These are phyloP conservation scores for Aspergillus pseudoglaucus DNA, from an alignment of 2,329 filamentous ascomycete species.

Conservation along the genomic window DNA sequence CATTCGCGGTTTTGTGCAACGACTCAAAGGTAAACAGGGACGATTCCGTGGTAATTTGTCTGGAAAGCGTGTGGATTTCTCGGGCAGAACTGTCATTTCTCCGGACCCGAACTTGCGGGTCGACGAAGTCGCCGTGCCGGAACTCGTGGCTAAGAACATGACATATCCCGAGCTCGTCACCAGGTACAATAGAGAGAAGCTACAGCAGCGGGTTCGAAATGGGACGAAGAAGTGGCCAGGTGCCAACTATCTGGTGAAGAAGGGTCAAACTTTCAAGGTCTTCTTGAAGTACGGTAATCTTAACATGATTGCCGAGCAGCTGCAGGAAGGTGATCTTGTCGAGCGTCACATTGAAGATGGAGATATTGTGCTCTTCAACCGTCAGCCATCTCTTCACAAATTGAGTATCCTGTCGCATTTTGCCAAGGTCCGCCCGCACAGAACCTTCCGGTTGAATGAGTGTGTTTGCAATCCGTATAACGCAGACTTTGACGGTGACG, in stretches of 20 bases:
- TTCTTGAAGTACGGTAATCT: slow-evolving; percentile 70
- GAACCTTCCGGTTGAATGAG: slow-evolving; percentile 94
- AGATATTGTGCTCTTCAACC: slow-evolving; percentile 95
- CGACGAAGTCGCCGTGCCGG: slow-evolving; percentile 86
- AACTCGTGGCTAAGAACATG: slow-evolving; percentile 88
- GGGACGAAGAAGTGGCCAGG: slow-evolving; percentile 78
- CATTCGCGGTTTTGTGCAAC: slow-evolving; percentile 88
- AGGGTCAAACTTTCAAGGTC: slow-evolving; percentile 63
- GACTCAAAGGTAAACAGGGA: slow-evolving; percentile 93
- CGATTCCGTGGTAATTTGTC: slow-evolving; percentile 95
- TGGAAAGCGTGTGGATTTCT: slow-evolving; percentile 98
- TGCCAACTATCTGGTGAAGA: slow-evolving; percentile 73
- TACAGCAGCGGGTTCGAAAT: slow-evolving; percentile 66
- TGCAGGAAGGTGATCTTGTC: slow-evolving; percentile 79
- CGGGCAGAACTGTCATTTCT: slow-evolving; percentile 92
- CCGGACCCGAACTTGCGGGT: slow-evolving; percentile 92
- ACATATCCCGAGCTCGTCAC: slow-evolving; percentile 91
- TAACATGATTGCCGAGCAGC: slow-evolving; percentile 62
- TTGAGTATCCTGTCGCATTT: slow-evolving; percentile 96
- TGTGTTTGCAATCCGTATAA: slow-evolving; percentile 99
- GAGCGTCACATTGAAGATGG: slow-evolving; percentile 93
- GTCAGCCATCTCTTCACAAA: slow-evolving; percentile 95
- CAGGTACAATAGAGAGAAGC: slow-evolving; percentile 75
- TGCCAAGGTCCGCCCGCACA: slow-evolving; percentile 87
- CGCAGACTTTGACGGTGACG: slow-evolving; percentile 96